Base-by-base conservation (phyloP, 2,329 filamentous ascomycete genomes). In the Xylaria sp. region DNA sequence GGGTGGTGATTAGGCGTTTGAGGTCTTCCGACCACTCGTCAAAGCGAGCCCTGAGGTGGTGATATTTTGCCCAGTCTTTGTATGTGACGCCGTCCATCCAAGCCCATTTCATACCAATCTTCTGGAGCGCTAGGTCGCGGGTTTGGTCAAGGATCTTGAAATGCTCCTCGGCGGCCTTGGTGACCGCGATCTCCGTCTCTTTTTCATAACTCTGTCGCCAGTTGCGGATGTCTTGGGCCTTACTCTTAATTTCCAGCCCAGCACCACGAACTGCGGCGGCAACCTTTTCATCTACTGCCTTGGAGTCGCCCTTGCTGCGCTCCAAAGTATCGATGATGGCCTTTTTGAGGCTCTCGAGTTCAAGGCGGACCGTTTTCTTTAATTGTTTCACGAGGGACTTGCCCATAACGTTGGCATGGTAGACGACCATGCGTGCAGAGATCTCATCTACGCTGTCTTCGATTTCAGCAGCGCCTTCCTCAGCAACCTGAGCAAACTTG, bases 71-170 rank as follows among this genome's bases (percentile, higher is more conserved):
- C 96, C 96, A 99, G 79, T 99, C 94, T 79, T 97, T 94, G 84
- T 99, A 97, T 1, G 95, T 97, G 69, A 99, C 88, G 36, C 93
- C 93, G 66, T 98, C 94, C 82, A 94, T 96, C 91, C 93, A 97
- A 13, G 95, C 94, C 94, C 96, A 99, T 76, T 88, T 89, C 89
- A 97, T 95, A 65, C 94, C 94, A 62, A 97, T 93, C 78, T 97
- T 93, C 78, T 97, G 93, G 39, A 97, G 85, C 6, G 94, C 93
- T 41, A 97, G 85, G 74, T 94, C 91, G 48, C 93, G 89, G 68
- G 96, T 94, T 76, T 89, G 88, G 71, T 95, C 92, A 36, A 97
- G 87, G 18, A 97, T 93, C 76, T 90, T 87, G 62, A 97, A 89
- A 53, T 95, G 95, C 46, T 91, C 91, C 73, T 93, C 86, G n/a